phyloP scores from a whole-genome alignment of 2,329 filamentous ascomycete genomes.

The Penicillium polonicum region DNA sequence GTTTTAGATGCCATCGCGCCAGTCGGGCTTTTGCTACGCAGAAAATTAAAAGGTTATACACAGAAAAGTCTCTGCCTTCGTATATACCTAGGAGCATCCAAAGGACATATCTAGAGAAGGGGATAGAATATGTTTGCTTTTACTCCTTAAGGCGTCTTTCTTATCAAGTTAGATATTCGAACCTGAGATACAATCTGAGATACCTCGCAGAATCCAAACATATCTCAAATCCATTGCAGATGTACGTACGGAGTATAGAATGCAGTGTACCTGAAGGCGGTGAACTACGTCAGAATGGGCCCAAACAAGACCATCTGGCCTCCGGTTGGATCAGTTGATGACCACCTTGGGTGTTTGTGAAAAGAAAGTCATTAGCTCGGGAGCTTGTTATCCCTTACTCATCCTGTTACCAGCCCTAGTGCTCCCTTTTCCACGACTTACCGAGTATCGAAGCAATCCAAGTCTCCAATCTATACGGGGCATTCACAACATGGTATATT shows the following conservation, averaged over 20 bases:
- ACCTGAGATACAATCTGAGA: background rate
- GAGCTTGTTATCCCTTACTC: background rate
- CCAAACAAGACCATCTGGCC: slow-evolving; percentile 36
- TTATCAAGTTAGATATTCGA: too few relatives aligned
- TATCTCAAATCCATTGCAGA: background rate
- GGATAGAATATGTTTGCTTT: too few relatives aligned
- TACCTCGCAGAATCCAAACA: background rate
- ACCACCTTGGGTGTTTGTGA: background rate
- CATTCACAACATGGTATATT: slow-evolving; percentile 12
- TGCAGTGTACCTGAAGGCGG: slow-evolving; percentile 29
- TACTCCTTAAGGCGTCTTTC: too few relatives aligned
- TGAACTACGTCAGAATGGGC: slow-evolving; percentile 35
- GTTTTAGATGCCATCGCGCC: too few relatives aligned
- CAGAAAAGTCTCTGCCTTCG: too few relatives aligned
- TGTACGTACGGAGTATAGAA: background rate
- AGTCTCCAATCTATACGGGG: slow-evolving; percentile 8
- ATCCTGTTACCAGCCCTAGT: background rate
- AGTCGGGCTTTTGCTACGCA: too few relatives aligned
- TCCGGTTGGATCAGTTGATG: slow-evolving; percentile 9
- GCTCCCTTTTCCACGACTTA: background rate
- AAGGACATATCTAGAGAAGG: too few relatives aligned
- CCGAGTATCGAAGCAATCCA: background rate
- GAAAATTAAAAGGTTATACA: too few relatives aligned
- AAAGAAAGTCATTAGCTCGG: background rate
- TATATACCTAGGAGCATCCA: too few relatives aligned